Evolutionary conservation across 2,329 filamentous ascomycete genomes (phyloP), one percentile per base, ranked within the genome.

Genomic region (Huntiella omanensis): DNA sequence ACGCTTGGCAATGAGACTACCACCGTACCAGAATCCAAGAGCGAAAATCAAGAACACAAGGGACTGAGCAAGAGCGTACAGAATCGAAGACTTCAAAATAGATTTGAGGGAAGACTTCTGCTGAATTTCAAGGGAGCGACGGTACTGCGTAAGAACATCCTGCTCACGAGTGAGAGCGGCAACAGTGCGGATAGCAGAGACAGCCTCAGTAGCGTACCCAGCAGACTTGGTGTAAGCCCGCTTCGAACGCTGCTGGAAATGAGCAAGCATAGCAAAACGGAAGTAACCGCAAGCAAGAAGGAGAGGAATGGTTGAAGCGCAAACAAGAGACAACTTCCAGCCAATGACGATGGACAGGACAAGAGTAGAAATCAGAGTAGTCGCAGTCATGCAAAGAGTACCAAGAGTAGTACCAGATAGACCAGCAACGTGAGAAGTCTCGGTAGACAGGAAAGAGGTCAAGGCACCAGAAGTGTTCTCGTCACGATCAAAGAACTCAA

Each of bases 21-120:
- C 83, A 50, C 86, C 86, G 55, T 91, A 94, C 84, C 84, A 95
- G 67, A 95, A 95, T 2, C 82, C 85, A 3, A 95, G 73, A 0
- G 86, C 86, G 50, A 91, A 79, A 53, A 80, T 84, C 40, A 86
- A 68, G 64, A 93, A 92, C 50, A 83, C 75, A 49, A 93, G 65
- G 0, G 82, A 86, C 62, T 95, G 87, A 1, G 85, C 83, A 1
- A 77, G 72, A 1, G 87, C 85, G 57, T 93, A 96, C 4, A 95
- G 73, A 1, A 70, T 58, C 8, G 83, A 87, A 0, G 83, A 85
- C 55, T 77, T 80, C 50, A 85, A 59, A 32, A 94, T 73, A 0
- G 84, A 91, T 7, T 70, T 68, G 34, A 93, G 60, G 51, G 81
- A 83, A 40, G 68, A 66, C 46, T 69, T 71, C 43, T 77, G 77